Base-by-base conservation (phyloP, 2,329 filamentous ascomycete genomes). In the Fusarium bactridioides region DNA sequence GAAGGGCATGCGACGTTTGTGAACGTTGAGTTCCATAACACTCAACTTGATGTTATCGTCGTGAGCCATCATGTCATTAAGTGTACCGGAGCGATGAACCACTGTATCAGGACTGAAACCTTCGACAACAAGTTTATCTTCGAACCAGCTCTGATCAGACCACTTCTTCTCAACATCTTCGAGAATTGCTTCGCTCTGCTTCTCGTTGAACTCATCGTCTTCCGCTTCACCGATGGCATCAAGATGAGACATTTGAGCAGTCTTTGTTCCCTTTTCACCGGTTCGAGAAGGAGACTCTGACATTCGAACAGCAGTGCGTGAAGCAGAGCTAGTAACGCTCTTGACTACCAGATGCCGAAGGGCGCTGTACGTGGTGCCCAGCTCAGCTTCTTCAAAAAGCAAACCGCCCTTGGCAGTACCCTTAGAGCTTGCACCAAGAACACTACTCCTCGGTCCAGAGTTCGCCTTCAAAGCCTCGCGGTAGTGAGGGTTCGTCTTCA, bases 31-130 rank as follows among this genome's bases (percentile, higher is more conserved):
- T n/a, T 83, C 67, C 35, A 75, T 77, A 10, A 77, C 72, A 58
- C 77, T 78, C 35, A 82, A 58, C 44, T 72, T 78, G 58, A 83
- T 82, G 50, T 80, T 80, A 12, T 80, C 78, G 43, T 82, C 80
- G 48, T 66, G 53, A 8, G 62, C 73, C 76, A 83, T 81, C 80
- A 83, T 83, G 10, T 78, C 70, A 57, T 81, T 76, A 19, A 83
- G 80, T 2, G 78, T 79, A 23, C 43, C 69, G 9, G 70, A 69
- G 25, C 73, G 69, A 29, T 80, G 76, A 3, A 73, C 63, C 0
- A 76, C 71, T 0, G 79, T 70, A 33, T 82, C 79, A 1, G 80
- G 76, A 1, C 72, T 80, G 48, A 80, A 83, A 0, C 67, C 67
- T n/a, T 70, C 66, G 1, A 70, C 48, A 8, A 56, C 38, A 1